These are phyloP conservation scores for Aureobasidium sp. DNA, from an alignment of 2,329 filamentous ascomycete genomes.

Conservation along the genomic window DNA sequence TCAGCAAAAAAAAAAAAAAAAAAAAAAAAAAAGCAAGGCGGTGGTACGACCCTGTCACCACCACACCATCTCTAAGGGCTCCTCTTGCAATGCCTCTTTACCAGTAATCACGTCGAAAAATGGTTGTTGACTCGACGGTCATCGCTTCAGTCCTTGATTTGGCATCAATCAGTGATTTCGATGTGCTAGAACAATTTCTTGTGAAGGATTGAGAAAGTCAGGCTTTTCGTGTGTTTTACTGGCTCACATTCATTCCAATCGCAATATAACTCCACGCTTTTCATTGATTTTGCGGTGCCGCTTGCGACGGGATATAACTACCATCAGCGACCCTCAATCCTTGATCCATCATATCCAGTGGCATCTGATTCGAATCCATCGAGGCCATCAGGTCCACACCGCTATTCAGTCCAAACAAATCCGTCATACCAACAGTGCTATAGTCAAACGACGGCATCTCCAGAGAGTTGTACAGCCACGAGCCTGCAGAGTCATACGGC, in stretches of 20 bases:
- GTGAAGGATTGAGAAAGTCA: not conserved
- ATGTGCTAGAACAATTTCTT: not conserved
- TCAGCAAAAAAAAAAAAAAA: not conserved
- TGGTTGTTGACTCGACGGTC: not conserved
- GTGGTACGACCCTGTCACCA: not conserved
- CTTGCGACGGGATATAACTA: not conserved
- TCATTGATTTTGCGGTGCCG: not conserved
- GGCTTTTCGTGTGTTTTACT: too few relatives aligned
- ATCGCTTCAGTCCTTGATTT: not conserved
- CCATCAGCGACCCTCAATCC: slow-evolving; percentile 3
- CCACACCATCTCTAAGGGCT: not conserved
- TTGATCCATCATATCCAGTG: not conserved
- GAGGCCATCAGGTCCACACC: not conserved
- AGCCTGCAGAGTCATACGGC: slow-evolving; percentile 1
- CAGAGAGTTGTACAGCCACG: slow-evolving; percentile 8
- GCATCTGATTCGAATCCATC: not conserved
- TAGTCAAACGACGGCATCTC: slow-evolving; percentile 5
- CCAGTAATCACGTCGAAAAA: not conserved
- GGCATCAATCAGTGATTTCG: not conserved
- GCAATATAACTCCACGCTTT: too few relatives aligned
- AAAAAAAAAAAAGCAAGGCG: not conserved
- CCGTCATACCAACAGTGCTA: not conserved
- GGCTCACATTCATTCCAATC: too few relatives aligned
- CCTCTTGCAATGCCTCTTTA: not conserved
- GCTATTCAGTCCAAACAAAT: not conserved